Evolutionary conservation across 164 flowering plant species (phyloP).

Genomic region (Kingdonia uniflora): DNA sequence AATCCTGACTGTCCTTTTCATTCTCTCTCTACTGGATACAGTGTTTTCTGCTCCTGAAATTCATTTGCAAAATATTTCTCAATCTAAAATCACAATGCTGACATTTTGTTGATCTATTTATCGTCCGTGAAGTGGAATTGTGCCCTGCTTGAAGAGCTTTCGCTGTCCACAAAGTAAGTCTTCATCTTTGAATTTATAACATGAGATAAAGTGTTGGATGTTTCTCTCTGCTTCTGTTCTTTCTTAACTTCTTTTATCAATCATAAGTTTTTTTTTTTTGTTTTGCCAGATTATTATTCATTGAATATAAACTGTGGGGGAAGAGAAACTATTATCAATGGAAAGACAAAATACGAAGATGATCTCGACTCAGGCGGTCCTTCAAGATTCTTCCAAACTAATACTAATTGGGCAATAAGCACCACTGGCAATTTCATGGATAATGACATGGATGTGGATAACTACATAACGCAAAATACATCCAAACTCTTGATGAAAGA

Average conservation of each 20-base stretch:
- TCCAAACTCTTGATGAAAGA: constrained; percentile 16
- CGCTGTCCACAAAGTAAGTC: constrained; percentile 51
- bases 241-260: too few species aligned
- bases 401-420: constrained; percentile 54
- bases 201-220: too few species aligned
- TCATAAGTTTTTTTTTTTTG: too few species aligned
- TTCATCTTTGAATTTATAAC: too few species aligned
- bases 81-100: background rate
- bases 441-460: constrained; percentile 25
- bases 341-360: constrained; percentile 32
- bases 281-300: constrained; percentile 34
- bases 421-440: constrained; percentile 80
- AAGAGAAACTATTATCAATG: constrained; percentile 19
- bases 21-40: too few species aligned
- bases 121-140: constrained; percentile 16
- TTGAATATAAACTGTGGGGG: constrained; percentile 79
- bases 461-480: constrained; percentile 12
- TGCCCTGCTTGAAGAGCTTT: constrained; percentile 40
- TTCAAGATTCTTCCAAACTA: constrained; percentile 24
- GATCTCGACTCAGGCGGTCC: constrained; percentile 44
- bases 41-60: too few species aligned
- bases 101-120: background rate
- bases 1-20: too few species aligned
- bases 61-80: too few species aligned
- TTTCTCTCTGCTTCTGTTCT: too few species aligned